phyloP scores from a whole-genome alignment of 2,329 filamentous ascomycete species.

The Blastomyces emzantsi region DNA sequence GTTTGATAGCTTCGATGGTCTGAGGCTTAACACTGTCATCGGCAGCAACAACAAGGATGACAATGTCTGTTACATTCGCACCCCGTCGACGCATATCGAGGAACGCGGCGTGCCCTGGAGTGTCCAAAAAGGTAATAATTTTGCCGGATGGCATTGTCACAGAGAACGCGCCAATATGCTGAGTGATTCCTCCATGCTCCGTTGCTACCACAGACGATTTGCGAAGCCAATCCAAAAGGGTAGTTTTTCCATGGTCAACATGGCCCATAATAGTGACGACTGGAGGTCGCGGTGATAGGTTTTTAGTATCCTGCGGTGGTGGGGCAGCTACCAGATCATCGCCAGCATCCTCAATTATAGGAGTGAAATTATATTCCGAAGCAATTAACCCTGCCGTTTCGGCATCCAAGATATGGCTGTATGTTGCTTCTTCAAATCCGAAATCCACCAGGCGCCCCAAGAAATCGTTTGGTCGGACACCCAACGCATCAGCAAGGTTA shows the following conservation, averaged over 20 bases:
- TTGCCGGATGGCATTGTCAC: constrained; percentile 80
- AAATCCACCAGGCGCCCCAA: constrained; percentile 67
- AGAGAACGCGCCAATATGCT: constrained; percentile 96
- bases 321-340: constrained; percentile 67
- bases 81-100: constrained; percentile 91
- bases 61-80: constrained; percentile 92
- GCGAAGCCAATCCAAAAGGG: constrained; percentile 83
- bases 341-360: constrained; percentile 56
- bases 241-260: constrained; percentile 97
- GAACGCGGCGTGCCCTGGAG: constrained; percentile 92
- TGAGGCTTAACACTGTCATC: constrained; percentile 98
- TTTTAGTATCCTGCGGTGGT: constrained; percentile 56
- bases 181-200: constrained; percentile 94
- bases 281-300: constrained; percentile 67
- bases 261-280: constrained; percentile 99
- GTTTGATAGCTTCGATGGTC: constrained; percentile 91
- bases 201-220: constrained; percentile 85
- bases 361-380: constrained; percentile 86
- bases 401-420: constrained; percentile 78
- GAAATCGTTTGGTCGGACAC: constrained; percentile 62
- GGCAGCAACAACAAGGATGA: constrained; percentile 88
- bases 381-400: constrained; percentile 87
- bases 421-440: constrained; percentile 77
- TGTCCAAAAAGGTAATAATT: constrained; percentile 92
- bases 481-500: constrained; percentile 67